Evolutionary conservation across 2,329 filamentous ascomycete genomes (phyloP), one percentile per base, ranked within the genome.

Genomic region (Sporothrix brunneoviolacea): DNA sequence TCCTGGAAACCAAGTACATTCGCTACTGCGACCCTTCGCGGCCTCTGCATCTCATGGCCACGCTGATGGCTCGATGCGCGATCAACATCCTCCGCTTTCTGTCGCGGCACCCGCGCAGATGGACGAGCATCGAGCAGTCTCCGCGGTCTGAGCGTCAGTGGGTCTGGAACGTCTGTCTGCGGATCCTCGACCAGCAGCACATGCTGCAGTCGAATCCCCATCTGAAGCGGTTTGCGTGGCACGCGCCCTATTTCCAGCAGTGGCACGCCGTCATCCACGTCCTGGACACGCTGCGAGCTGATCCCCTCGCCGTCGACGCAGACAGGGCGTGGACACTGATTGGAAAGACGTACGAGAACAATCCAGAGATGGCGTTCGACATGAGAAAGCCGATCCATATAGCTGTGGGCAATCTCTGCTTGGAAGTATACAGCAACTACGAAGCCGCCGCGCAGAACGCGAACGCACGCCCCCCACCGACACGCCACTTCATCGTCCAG

Each of bases 201-300:
- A 65, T 69, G 60, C 39, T 65, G 47, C 64, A 64, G 46, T 62
- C 64, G 19, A 65, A 58, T 48, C 61, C 61, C 8, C 59, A 57
- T 22, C 55, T 66, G 10, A 54, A 58, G 43, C 55, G 52, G 28
- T 68, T 65, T 54, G 58, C 62, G 3, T 68, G 65, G 65, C 54
- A 65, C 42, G 61, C 57, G 30, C 44, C 62, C 4, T 65, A 60
- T 46, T 60, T 59, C 51, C 54, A 60, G 24, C 64, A 62, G 55
- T 67, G 65, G 65, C 63, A 65, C 47, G 62, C 62, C 45, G 42
- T 67, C 42, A 65, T 68, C 43, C 60, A 68, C 48, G 53, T 67
- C 19, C 56, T 68, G 44, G 60, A 68, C 57, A 62, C 62, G 37
- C 57, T 70, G 45, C 55, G 65, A 60, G 58, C 60, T 50, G 46